Evolutionary conservation across 2,329 filamentous ascomycete genomes (phyloP).

Genomic region (Lecanoromycetidae sp.): DNA sequence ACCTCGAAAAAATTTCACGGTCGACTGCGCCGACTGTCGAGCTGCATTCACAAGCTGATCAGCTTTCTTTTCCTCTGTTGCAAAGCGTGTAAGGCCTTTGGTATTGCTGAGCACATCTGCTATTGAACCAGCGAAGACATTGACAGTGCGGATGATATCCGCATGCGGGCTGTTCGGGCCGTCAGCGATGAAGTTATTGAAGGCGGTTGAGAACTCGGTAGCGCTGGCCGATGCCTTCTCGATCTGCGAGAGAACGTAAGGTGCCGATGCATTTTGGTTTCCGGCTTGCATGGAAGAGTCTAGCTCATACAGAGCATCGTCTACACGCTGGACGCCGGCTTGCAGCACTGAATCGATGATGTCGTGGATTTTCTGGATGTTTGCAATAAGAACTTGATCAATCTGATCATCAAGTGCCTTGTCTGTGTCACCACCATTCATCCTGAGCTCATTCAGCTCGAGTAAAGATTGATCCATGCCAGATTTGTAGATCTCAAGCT

Average conservation of each 20-base stretch:
- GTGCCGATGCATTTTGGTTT: slow-evolving; percentile 92
- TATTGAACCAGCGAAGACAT: slow-evolving; percentile 77
- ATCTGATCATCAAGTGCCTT: slow-evolving; percentile 78
- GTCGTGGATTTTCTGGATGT: slow-evolving; percentile 86
- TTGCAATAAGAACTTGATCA: slow-evolving; percentile 74
- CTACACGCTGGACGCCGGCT: slow-evolving; percentile 81
- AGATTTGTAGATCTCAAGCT: slow-evolving; percentile 94
- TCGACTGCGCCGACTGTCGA: slow-evolving; percentile 70
- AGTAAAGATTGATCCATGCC: slow-evolving; percentile 94
- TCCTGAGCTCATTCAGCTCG: slow-evolving; percentile 74
- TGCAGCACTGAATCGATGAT: slow-evolving; percentile 96
- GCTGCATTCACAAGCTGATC: slow-evolving; percentile 75
- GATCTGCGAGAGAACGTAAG: slow-evolving; percentile 90
- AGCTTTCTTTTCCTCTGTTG: slow-evolving; percentile 88
- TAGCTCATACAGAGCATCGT: slow-evolving; percentile 92
- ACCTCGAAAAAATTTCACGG: slow-evolving; percentile 88
- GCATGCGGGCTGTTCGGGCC: slow-evolving; percentile 81
- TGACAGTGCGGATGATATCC: slow-evolving; percentile 86
- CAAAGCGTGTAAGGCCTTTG: slow-evolving; percentile 85
- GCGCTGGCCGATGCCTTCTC: slow-evolving; percentile 91
- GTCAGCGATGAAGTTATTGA: slow-evolving; percentile 97
- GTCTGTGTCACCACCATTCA: slow-evolving; percentile 63
- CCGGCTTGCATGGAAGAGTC: slow-evolving; percentile 97
- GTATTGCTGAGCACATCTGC: slow-evolving; percentile 93
- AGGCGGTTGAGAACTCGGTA: slow-evolving; percentile 93